Evolutionary conservation across 805 yeast species (phyloP).

Genomic region (baker's yeast (Saccharomyces cerevisiae)): DNA sequence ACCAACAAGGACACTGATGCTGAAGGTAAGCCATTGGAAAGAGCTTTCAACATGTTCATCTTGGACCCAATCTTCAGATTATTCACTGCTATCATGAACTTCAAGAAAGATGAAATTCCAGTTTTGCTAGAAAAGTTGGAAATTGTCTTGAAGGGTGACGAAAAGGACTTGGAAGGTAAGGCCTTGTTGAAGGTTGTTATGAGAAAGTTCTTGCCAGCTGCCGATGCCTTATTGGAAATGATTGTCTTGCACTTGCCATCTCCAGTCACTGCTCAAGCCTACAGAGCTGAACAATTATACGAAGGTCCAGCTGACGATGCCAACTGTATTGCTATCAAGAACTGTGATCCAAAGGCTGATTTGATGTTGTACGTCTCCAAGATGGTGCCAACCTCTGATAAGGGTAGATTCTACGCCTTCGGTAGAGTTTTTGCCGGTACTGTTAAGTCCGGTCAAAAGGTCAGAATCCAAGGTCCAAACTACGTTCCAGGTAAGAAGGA

Average conservation of each 20-base stretch:
- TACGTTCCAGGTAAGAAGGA: slow-evolving; percentile 97
- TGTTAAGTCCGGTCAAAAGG: slow-evolving; percentile 97
- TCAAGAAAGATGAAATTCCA: slow-evolving; percentile 96
- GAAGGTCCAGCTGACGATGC: slow-evolving; percentile 97
- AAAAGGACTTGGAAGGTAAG: slow-evolving; percentile 98
- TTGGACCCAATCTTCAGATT: slow-evolving; percentile 98
- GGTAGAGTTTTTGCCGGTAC: slow-evolving; percentile 99
- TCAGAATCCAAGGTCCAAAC: slow-evolving; percentile 99
- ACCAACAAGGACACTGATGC: slow-evolving; percentile 93
- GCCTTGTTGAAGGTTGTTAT: slow-evolving; percentile 95
- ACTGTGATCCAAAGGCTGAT: slow-evolving; percentile 97
- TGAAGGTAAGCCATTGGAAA: slow-evolving; percentile 89
- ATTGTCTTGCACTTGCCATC: slow-evolving; percentile 97
- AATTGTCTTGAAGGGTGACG: slow-evolving; percentile 87
- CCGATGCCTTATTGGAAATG: slow-evolving; percentile 98
- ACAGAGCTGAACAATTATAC: slow-evolving; percentile 98
- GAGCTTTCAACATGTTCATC: slow-evolving; percentile 99
- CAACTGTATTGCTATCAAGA: slow-evolving; percentile 83
- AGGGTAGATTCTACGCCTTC: slow-evolving; percentile 99
- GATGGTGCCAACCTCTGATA: slow-evolving; percentile 99
- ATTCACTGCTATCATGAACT: slow-evolving; percentile 96
- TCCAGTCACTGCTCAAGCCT: slow-evolving; percentile 97
- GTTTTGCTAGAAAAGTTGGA: slow-evolving; percentile 87
- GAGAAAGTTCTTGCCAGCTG: slow-evolving; percentile 99
- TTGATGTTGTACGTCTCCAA: slow-evolving; percentile 98